Conservation (phyloP, 1,284 basidiomycete species). For the Cryptococcus jaspeensis region DNA sequence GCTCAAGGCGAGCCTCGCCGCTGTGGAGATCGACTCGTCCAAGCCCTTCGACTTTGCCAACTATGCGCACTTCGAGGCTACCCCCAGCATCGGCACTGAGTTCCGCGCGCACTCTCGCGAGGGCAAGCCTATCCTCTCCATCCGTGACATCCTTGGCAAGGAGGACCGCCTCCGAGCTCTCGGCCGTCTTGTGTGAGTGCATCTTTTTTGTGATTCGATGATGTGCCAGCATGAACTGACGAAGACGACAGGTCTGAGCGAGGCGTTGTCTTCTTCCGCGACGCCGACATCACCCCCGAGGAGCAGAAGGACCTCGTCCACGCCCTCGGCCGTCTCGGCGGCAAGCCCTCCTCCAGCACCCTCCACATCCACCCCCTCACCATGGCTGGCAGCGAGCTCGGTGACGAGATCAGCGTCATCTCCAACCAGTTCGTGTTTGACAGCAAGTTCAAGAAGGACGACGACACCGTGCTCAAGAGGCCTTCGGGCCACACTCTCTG, state of each 20-base stretch:
- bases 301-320: conserved; percentile 56
- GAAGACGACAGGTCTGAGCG: conserved; percentile 55
- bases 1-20: conserved; percentile 2
- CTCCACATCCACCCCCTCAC: conserved; percentile 68
- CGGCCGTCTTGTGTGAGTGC: conserved; percentile 35
- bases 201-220: not conserved
- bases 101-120: conserved; percentile 39
- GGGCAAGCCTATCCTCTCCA: conserved; percentile 26
- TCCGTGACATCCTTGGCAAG: conserved; percentile 31
- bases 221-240: not conserved
- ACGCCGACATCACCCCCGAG: conserved; percentile 52
- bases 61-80: conserved; percentile 39
- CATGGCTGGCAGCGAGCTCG: conserved; percentile 49
- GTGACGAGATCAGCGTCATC: conserved; percentile 39
- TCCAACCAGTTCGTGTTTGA: conserved; percentile 31
- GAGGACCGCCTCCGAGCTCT: conserved; percentile 32
- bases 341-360: conserved; percentile 58
- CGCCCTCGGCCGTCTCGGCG: conserved; percentile 59
- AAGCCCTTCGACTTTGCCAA: conserved; percentile 13
- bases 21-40: not conserved
- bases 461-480: conserved; percentile 18
- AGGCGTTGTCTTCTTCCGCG: conserved; percentile 70
- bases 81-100: conserved; percentile 45
- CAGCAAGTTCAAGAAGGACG: conserved; percentile 22
- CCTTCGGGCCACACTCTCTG: conserved; percentile 20